Evolutionary conservation across 2,329 filamentous ascomycete species (phyloP).

Genomic region (Colletotrichum australisinense): DNA sequence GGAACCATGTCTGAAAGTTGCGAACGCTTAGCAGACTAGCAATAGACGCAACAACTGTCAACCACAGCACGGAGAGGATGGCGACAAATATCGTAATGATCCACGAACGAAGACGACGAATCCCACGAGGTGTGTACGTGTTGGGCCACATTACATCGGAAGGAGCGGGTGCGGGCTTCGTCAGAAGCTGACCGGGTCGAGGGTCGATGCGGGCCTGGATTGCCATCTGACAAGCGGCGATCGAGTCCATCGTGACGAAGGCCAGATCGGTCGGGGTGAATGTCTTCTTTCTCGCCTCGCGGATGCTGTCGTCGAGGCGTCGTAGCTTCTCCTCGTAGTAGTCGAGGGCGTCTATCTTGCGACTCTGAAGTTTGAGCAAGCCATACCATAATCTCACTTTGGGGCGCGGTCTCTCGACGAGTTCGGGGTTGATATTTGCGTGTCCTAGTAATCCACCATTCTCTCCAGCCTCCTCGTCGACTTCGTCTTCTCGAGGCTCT

Average conservation of each 20-base stretch:
- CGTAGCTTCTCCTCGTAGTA: constrained; percentile 92
- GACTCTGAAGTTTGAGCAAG: constrained; percentile 76
- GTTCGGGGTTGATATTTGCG: constrained; percentile 37
- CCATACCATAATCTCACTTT: constrained; percentile 83
- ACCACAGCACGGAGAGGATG: constrained; percentile 88
- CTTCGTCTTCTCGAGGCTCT: constrained; percentile 43
- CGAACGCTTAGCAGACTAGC: constrained; percentile 85
- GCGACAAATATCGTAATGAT: constrained; percentile 85
- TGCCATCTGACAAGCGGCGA: constrained; percentile 93
- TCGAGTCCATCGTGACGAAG: constrained; percentile 97
- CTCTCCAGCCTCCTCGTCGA: constrained; percentile 62
- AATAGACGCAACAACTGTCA: constrained; percentile 81
- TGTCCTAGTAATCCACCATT: constrained; percentile 67
- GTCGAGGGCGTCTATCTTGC: constrained; percentile 88
- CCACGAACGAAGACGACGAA: constrained; percentile 84
- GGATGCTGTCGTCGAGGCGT: constrained; percentile 80
- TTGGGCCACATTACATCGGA: constrained; percentile 96
- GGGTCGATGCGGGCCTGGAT: constrained; percentile 95
- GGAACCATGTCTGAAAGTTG: constrained; percentile 79
- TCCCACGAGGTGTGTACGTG: constrained; percentile 82
- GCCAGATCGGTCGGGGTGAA: constrained; percentile 86
- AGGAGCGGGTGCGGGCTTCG: constrained; percentile 87
- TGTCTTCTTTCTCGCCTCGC: constrained; percentile 75
- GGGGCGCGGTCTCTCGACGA: constrained; percentile 66
- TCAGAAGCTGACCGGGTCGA: constrained; percentile 84